Evolutionary conservation across 164 flowering plant species (phyloP), one percentile per base, ranked within the genome.

Genomic region (Liriodendron chinense): DNA sequence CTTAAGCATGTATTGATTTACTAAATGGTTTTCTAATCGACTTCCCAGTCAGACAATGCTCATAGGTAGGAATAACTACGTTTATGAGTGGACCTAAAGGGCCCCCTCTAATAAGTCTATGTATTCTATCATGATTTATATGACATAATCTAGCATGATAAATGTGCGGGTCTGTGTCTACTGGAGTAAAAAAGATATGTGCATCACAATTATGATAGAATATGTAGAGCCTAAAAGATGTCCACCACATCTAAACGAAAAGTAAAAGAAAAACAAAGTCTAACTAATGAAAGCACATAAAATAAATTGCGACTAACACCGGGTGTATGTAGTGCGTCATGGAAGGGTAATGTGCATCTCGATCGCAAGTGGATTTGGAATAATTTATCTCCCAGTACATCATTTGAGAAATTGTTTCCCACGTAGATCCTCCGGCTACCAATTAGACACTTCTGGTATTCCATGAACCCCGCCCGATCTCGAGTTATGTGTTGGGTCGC

Each of bases 61-160:
- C n/a, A n/a, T n/a, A n/a, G n/a, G n/a, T n/a, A n/a, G n/a, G n/a
- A n/a, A n/a, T n/a, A n/a, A n/a, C n/a, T n/a, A n/a, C n/a, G n/a
- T n/a, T n/a, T n/a, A n/a, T n/a, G n/a, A n/a, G n/a, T n/a, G n/a
- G n/a, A n/a, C n/a, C 73, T 16, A 78, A 24, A 43, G 68, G 73
- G n/a, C n/a, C n/a, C n/a, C n/a, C n/a, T n/a, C n/a, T 63, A 69
- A 43, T 62, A 10, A 23, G 26, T 26, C 82, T 24, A 57, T 28
- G 1, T 71, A 73, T 24, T 47, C 34, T 73, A 20, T 50, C 67
- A 22, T 47, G 5, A 0, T 56, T 26, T n/a, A n/a, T 5, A 74
- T 78, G 24, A 76, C 77, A 70, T 14, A 74, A 21, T 73, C 74
- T 47, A 65, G 43, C 53, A 75, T 71, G 65, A 20, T 69, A 6